phyloP scores from a whole-genome alignment of 192 early-diverging fungal species.

The Kickxella alabastrina region DNA sequence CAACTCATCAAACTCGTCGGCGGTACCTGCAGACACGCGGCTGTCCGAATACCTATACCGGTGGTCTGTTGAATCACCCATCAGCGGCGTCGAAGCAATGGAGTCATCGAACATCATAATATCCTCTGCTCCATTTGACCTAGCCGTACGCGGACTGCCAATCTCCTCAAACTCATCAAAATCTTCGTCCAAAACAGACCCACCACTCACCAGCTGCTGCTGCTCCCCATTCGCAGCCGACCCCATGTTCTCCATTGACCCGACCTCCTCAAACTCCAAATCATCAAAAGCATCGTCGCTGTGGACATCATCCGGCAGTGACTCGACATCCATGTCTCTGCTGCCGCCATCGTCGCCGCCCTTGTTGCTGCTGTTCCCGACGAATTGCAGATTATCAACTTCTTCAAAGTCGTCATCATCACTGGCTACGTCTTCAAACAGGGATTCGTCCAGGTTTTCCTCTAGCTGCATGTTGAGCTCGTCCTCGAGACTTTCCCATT shows the following conservation, averaged over 20 bases:
- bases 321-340: conserved; percentile 15
- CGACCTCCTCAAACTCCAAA: conserved; percentile 41
- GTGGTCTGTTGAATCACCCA: conserved; percentile 2
- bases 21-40: conserved; percentile 3
- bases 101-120: too few relatives aligned
- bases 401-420: conserved; percentile 51
- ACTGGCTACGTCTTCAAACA: conserved; percentile 22
- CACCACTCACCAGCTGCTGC: conserved; percentile 1
- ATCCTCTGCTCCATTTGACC: conserved; percentile 17
- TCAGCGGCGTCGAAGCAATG: conserved; percentile 13
- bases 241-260: conserved; percentile 9
- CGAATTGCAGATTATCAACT: conserved; percentile 26
- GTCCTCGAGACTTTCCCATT: conserved; percentile 16
- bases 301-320: conserved; percentile 10
- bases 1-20: conserved; percentile 43
- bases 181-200: conserved; percentile 17
- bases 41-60: not conserved
- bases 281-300: conserved; percentile 28
- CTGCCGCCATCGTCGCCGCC: not conserved
- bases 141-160: conserved; percentile 11
- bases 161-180: conserved; percentile 48
- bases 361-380: not conserved
- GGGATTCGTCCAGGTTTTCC: conserved; percentile 16
- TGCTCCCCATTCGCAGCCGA: not conserved
- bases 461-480: conserved; percentile 27